Conservation (phyloP, 495 filamentous ascomycete genomes). For the Penicillium salamii region DNA sequence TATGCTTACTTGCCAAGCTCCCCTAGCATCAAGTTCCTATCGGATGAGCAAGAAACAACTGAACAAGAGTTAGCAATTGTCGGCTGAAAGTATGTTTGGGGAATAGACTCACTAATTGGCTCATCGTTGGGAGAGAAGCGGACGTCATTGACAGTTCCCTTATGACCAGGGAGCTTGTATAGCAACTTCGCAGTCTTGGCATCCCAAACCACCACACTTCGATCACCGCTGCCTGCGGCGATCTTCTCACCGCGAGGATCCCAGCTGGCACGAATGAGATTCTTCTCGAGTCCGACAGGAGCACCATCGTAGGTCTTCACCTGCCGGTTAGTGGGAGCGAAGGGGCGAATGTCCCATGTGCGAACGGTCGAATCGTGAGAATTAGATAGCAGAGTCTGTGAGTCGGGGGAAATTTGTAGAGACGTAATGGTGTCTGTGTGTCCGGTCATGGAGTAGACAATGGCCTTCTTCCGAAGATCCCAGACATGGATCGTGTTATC, state of each 20-base stretch:
- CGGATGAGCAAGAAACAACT: conserved; percentile 87
- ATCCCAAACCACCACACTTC: conserved; percentile 89
- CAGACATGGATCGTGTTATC: conserved; percentile 97
- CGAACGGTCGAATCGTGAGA: conserved; percentile 89
- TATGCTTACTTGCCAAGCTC: conserved; percentile 61
- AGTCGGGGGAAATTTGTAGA: conserved; percentile 84
- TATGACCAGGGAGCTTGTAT: conserved; percentile 94
- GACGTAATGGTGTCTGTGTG: conserved; percentile 93
- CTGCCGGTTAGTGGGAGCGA: conserved; percentile 81
- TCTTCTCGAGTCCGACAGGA: conserved; percentile 83
- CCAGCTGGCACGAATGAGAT: conserved; percentile 90
- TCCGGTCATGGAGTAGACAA: conserved; percentile 83
- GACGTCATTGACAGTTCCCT: conserved; percentile 93
- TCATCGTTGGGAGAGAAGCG: conserved; percentile 81
- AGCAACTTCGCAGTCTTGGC: conserved; percentile 75
- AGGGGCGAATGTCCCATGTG: conserved; percentile 96
- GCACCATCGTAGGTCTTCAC: conserved; percentile 87
- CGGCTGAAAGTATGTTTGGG: neutral
- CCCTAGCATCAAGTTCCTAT: conserved; percentile 73
- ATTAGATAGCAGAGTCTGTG: conserved; percentile 85
- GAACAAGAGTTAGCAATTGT: conserved; percentile 17
- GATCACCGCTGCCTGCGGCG: conserved; percentile 84
- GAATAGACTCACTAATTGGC: conserved; percentile 73
- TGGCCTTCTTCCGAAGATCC: conserved; percentile 87
- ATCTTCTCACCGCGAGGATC: conserved; percentile 81